These are phyloP conservation scores for Basipetospora chlamydospora DNA, from an alignment of 2,329 filamentous ascomycete genomes.

Conservation along the genomic window DNA sequence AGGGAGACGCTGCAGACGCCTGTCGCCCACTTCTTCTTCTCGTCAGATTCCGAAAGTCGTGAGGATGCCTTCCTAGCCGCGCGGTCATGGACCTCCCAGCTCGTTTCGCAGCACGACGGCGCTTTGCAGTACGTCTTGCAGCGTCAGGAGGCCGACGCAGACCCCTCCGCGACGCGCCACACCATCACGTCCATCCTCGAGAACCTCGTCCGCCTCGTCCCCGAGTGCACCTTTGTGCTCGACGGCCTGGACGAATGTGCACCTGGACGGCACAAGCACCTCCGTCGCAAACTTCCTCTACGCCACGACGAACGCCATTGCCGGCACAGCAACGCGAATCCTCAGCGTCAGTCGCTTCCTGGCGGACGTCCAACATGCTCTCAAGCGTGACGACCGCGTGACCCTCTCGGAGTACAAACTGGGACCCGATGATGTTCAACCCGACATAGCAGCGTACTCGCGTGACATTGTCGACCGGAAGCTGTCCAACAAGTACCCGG, in stretches of 20 bases:
- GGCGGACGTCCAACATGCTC: slow-evolving; percentile 11
- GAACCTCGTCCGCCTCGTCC: slow-evolving; percentile 7
- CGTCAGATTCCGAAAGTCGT: slow-evolving; percentile 13
- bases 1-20: neutral
- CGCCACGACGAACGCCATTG: slow-evolving; percentile 2
- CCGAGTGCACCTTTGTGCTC: slow-evolving; percentile 12
- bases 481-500: slow-evolving; percentile 13
- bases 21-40: slow-evolving; percentile 19
- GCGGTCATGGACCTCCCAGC: slow-evolving; percentile 17
- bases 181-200: slow-evolving; percentile 11
- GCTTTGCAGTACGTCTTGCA: slow-evolving; percentile 9
- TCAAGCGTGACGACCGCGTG: neutral
- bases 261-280: neutral
- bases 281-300: slow-evolving; percentile 10
- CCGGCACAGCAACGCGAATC: slow-evolving; percentile 8
- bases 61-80: slow-evolving; percentile 13
- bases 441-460: slow-evolving; percentile 13
- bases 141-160: neutral
- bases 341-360: slow-evolving; percentile 15
- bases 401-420: slow-evolving; percentile 10
- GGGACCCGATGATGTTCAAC: slow-evolving; percentile 9
- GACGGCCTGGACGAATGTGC: slow-evolving; percentile 22
- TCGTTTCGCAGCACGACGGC: slow-evolving; percentile 4
- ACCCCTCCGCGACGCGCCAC: slow-evolving; percentile 8
- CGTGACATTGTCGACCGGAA: slow-evolving; percentile 14